Base-by-base conservation (phyloP, 78 protist species). In the Speleostelium caveatum region DNA sequence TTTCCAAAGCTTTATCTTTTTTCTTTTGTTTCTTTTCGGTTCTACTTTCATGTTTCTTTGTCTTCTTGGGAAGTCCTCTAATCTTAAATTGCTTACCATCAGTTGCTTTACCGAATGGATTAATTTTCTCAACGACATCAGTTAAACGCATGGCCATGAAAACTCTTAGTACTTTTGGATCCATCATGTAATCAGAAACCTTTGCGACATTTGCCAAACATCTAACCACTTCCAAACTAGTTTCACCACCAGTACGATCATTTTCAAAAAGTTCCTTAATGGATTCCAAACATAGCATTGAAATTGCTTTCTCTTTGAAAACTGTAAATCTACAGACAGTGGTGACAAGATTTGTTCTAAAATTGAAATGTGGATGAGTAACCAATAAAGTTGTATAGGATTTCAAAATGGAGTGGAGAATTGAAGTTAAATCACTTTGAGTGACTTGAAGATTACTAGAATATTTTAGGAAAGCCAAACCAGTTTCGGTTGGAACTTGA, bases 171-270 rank as follows among this genome's bases (percentile, higher is more conserved):
- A 79, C 76, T 7, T 33, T 53, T 35, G 88, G 88, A 39, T 79
- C 88, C 14, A 79, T 35, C 71, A 79, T 67, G 22, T 79, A 79
- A 16, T 67, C 41, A 2, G 88, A 58, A 4, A 62, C 73, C 32
- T 87, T 87, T 32, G 86, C 93, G 1, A 87, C 87, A 24, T 87
- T 76, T 14, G 86, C 45, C n/a, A 87, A 60, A 51, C 71, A 58
- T 22, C 86, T 33, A 6, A 71, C 73, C 0, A 87, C 76, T 53
- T 76, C 87, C 2, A 87, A 65, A 16, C 86, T 38, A 19, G 86
- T 60, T 36, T 73, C 72, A 51, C 93, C 88, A 79, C 88, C 93
- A 22, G 80, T 73, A 28, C 58, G 35, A 74, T 87, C 93, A 16
- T 39, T 41, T 35, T 45, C 28, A 49, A 87, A 87, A 1, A 87